Evolutionary conservation across 2,329 filamentous ascomycete species (phyloP).

Genomic region (Penicillium sp.): DNA sequence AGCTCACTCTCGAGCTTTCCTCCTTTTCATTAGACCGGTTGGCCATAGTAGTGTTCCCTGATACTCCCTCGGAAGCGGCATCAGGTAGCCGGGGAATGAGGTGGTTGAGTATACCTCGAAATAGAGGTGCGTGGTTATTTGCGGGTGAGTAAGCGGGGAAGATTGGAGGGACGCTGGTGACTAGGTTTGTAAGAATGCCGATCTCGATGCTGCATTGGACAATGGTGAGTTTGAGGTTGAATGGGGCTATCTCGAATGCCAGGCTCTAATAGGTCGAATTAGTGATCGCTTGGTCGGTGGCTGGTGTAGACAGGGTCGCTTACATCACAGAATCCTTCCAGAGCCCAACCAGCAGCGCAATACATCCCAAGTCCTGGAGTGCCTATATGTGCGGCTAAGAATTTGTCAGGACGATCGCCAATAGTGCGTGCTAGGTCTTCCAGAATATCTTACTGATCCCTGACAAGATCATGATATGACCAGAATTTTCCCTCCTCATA

Average conservation of each 20-base stretch:
- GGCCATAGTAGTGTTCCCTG: constrained; percentile 1
- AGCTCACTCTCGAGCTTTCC: constrained; percentile 23
- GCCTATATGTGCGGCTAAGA: constrained; percentile 75
- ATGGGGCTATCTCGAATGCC: constrained; percentile 93
- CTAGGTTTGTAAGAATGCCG: constrained; percentile 79
- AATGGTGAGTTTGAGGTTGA: constrained; percentile 95
- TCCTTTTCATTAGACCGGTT: constrained; percentile 17
- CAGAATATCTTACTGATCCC: constrained; percentile 63
- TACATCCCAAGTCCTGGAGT: constrained; percentile 90
- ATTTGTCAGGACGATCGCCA: constrained; percentile 18
- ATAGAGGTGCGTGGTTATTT: constrained; percentile 73
- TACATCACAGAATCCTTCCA: constrained; percentile 93
- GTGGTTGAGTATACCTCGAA: constrained; percentile 78
- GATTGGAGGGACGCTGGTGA: constrained; percentile 80
- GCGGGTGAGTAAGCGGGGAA: constrained; percentile 65
- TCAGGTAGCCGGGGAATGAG: constrained; percentile 76
- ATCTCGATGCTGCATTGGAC: constrained; percentile 96
- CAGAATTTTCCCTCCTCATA: constrained; percentile 76
- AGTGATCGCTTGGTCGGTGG: constrained; percentile 8
- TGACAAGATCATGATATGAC: constrained; percentile 87
- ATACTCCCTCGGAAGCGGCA: constrained; percentile 9
- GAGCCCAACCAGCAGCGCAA: constrained; percentile 88
- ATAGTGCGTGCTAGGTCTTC: not conserved
- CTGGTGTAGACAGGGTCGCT: constrained; percentile 7
- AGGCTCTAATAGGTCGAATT: constrained; percentile 56